Conservation (phyloP, 2,329 filamentous ascomycete genomes). For the Exutisphaerella laricina region DNA sequence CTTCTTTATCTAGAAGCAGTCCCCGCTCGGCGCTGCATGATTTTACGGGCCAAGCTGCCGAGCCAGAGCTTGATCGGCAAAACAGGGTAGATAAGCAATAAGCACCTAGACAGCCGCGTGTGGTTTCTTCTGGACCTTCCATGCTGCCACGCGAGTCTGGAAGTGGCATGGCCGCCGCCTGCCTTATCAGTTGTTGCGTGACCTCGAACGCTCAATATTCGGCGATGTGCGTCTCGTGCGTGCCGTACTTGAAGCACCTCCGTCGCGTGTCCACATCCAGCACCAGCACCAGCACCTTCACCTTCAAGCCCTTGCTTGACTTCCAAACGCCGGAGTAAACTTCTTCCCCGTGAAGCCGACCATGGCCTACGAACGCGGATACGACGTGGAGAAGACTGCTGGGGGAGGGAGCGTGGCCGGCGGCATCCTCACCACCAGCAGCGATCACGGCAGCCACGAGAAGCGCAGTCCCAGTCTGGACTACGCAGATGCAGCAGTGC, state of each 20-base stretch:
- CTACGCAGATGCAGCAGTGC: conserved; percentile 46
- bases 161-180: not conserved
- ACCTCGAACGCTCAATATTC: conserved; percentile 1
- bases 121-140: not conserved
- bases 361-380: conserved; percentile 11
- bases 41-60: not conserved
- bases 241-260: too few species aligned
- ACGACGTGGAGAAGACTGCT: conserved; percentile 21
- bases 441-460: not conserved
- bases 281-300: too few species aligned
- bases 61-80: not conserved
- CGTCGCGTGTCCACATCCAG: too few species aligned
- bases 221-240: conserved; percentile 1
- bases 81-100: not conserved
- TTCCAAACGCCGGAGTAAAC: conserved; percentile 14
- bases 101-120: not conserved
- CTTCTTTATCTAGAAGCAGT: too few species aligned
- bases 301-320: not conserved
- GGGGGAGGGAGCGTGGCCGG: conserved; percentile 13
- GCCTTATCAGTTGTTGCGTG: conserved; percentile 1
- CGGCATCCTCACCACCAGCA: conserved; percentile 8
- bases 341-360: conserved; percentile 21
- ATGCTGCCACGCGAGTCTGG: not conserved
- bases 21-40: too few species aligned
- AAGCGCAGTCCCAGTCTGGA: conserved; percentile 11